Evolutionary conservation across 495 filamentous ascomycete genomes (phyloP).

Genomic region (Penicillium paxilli): DNA sequence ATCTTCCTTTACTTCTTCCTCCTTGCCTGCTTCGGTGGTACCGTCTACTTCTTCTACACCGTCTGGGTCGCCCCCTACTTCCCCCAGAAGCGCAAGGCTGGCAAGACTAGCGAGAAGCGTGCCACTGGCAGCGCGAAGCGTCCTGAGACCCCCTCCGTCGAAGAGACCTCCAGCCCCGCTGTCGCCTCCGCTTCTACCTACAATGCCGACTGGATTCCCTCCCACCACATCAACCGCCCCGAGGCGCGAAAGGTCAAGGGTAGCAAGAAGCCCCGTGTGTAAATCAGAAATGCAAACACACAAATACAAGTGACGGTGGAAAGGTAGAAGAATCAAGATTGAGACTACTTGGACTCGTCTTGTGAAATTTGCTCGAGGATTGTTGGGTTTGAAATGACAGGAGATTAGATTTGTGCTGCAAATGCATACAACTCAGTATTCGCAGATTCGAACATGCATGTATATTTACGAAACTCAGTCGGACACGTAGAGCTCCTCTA

Average conservation of each 20-base stretch:
- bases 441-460: constrained; percentile 13
- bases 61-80: constrained; percentile 97
- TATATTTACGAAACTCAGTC: constrained; percentile 29
- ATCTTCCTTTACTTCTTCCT: constrained; percentile 98
- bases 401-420: constrained; percentile 21
- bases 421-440: constrained; percentile 19
- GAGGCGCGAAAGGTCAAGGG: constrained; percentile 78
- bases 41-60: constrained; percentile 93
- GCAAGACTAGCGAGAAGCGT: constrained; percentile 63
- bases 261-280: constrained; percentile 52
- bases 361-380: constrained; percentile 6
- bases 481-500: neutral
- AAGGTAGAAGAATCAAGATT: constrained; percentile 5
- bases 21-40: constrained; percentile 69
- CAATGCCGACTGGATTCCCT: constrained; percentile 96
- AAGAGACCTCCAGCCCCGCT: constrained; percentile 63
- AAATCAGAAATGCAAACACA: constrained; percentile 5
- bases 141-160: constrained; percentile 59
- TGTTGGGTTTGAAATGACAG: neutral
- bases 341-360: too few relatives aligned
- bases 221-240: constrained; percentile 85
- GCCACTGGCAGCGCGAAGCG: constrained; percentile 62
- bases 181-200: constrained; percentile 73
- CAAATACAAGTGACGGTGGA: neutral
- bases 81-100: constrained; percentile 78